These are phyloP conservation scores for Debaryomyces nepalensis DNA, from an alignment of 1,139 yeast genomes.

Conservation along the genomic window DNA sequence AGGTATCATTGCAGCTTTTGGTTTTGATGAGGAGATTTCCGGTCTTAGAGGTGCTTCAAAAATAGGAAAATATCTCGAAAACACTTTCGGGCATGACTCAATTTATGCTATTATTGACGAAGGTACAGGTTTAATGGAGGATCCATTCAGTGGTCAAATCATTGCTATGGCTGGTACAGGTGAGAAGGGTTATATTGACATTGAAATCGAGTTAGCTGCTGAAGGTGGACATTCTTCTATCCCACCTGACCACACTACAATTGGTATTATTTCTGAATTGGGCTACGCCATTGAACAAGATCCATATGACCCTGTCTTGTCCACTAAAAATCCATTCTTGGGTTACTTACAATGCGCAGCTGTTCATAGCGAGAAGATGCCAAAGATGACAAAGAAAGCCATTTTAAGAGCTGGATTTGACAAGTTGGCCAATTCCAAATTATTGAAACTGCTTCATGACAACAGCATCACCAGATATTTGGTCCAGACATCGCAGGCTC, in stretches of 20 bases:
- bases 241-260: constrained; percentile 52
- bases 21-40: constrained; percentile 50
- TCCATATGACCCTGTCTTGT: constrained; percentile 38
- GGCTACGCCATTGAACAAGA: constrained; percentile 42
- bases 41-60: constrained; percentile 42
- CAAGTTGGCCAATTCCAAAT: constrained; percentile 34
- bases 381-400: constrained; percentile 27
- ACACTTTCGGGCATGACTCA: constrained; percentile 39
- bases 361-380: constrained; percentile 29
- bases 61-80: constrained; percentile 35
- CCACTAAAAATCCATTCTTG: constrained; percentile 39
- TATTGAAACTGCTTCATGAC: constrained; percentile 24
- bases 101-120: constrained; percentile 49
- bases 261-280: constrained; percentile 50
- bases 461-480: constrained; percentile 30
- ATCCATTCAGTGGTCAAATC: constrained; percentile 34
- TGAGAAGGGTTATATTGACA: constrained; percentile 47
- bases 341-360: constrained; percentile 44
- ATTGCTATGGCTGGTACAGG: constrained; percentile 45
- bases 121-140: constrained; percentile 40
- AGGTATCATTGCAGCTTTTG: constrained; percentile 46
- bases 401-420: constrained; percentile 42
- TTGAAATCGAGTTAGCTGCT: constrained; percentile 38
- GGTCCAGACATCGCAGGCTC: constrained; percentile 42
- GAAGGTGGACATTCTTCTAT: constrained; percentile 53